Evolutionary conservation across 2,329 filamentous ascomycete genomes (phyloP).

Genomic region (Sporothrix euskadiensis): DNA sequence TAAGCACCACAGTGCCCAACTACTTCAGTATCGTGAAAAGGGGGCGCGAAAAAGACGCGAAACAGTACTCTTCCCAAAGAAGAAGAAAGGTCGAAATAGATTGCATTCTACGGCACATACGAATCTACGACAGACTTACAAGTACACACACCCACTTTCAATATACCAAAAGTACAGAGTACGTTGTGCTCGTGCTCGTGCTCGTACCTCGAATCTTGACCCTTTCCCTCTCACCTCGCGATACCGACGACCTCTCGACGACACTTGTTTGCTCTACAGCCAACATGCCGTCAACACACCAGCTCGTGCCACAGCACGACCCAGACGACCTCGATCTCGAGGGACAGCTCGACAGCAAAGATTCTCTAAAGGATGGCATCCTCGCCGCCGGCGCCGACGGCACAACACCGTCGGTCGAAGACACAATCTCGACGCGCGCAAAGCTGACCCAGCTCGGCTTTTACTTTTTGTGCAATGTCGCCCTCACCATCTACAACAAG

Average conservation of each 20-base stretch:
- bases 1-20: not conserved
- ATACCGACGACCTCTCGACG: not conserved
- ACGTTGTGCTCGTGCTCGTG: too few relatives aligned
- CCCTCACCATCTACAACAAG: constrained; percentile 61
- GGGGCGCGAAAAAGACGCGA: not conserved
- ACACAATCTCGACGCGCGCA: constrained; percentile 25
- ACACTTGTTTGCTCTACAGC: not conserved
- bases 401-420: constrained; percentile 20
- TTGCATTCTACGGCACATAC: not conserved
- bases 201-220: not conserved
- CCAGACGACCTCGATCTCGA: constrained; percentile 24
- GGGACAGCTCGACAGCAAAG: constrained; percentile 16
- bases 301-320: constrained; percentile 27
- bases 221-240: not conserved
- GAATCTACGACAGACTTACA: too few relatives aligned
- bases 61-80: not conserved
- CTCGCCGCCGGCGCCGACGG: not conserved
- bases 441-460: constrained; percentile 30
- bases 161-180: not conserved
- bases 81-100: not conserved
- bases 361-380: not conserved
- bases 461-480: constrained; percentile 44
- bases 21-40: not conserved
- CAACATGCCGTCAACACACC: constrained; percentile 21
- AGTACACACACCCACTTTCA: not conserved